phyloP scores from a whole-genome alignment of 1,284 basidiomycete genomes.

The Malassezia slooffiae region DNA sequence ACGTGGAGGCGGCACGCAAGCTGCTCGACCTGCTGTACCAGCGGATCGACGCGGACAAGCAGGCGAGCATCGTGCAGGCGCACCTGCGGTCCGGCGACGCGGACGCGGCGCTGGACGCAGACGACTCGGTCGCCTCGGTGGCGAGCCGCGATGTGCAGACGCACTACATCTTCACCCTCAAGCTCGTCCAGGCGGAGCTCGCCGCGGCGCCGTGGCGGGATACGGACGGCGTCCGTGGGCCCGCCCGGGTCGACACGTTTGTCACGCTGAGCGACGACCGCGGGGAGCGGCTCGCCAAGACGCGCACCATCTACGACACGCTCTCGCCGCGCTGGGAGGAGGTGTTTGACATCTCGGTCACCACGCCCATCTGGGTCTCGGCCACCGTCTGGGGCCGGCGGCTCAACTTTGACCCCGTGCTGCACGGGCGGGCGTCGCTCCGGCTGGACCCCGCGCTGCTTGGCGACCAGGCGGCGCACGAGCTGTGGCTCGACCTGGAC shows the following conservation, averaged over 20 bases:
- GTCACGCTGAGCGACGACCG: slow-evolving; percentile 86
- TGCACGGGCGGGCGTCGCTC: slow-evolving; percentile 80
- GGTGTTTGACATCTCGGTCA: slow-evolving; percentile 82
- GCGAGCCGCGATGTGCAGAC: slow-evolving; percentile 48
- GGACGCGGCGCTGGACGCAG: slow-evolving; percentile 36
- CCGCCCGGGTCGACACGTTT: slow-evolving; percentile 62
- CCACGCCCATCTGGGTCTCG: slow-evolving; percentile 78
- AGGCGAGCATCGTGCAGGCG: slow-evolving; percentile 56
- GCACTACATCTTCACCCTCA: not conserved
- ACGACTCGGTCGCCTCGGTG: slow-evolving; percentile 70
- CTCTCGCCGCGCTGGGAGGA: slow-evolving; percentile 90
- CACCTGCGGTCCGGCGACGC: no score
- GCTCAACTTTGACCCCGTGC: slow-evolving; percentile 52
- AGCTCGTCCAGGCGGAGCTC: not conserved
- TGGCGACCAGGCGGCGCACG: slow-evolving; percentile 77
- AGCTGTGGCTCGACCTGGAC: slow-evolving; percentile 85
- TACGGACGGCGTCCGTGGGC: not conserved
- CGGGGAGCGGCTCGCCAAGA: slow-evolving; percentile 82
- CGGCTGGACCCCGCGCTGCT: slow-evolving; percentile 81
- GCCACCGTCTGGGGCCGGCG: slow-evolving; percentile 83
- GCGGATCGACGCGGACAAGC: slow-evolving; percentile 78
- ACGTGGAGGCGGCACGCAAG: slow-evolving; percentile 80
- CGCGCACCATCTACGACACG: slow-evolving; percentile 86
- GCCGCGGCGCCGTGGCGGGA: not conserved
- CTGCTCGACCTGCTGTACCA: slow-evolving; percentile 87